Conservation (phyloP, 305 asterid genomes). For the Solanum chacoense region DNA sequence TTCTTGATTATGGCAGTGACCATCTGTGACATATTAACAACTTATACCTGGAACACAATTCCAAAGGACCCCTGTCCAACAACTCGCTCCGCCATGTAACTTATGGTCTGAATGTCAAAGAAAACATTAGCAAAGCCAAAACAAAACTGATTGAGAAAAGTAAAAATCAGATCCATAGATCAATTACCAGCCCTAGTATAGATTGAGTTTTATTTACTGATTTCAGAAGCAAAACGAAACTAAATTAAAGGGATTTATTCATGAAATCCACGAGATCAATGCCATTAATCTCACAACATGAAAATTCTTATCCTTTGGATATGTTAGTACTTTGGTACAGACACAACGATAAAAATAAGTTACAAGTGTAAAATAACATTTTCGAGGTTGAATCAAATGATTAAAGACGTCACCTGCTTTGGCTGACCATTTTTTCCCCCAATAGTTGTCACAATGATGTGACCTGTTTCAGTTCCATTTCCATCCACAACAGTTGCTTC, state of each 20-base stretch:
- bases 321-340: neutral
- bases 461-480: slow-evolving; percentile 80
- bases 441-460: slow-evolving; percentile 71
- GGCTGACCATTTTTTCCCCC: slow-evolving; percentile 82
- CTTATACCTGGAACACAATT: slow-evolving; percentile 59
- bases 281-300: neutral
- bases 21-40: neutral
- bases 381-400: neutral
- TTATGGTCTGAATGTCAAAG: slow-evolving; percentile 40
- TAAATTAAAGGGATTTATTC: neutral
- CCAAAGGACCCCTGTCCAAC: slow-evolving; percentile 84
- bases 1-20: neutral
- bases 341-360: neutral
- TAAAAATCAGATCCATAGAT: neutral
- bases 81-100: slow-evolving; percentile 76
- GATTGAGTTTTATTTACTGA: neutral
- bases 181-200: neutral
- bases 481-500: slow-evolving; percentile 74
- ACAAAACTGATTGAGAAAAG: neutral
- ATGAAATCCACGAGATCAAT: neutral
- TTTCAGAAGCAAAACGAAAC: neutral
- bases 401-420: slow-evolving; percentile 44
- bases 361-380: neutral
- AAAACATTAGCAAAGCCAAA: neutral
- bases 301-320: neutral